phyloP scores from a whole-genome alignment of 257 asterid genomes.

The Agastache rugosa region DNA sequence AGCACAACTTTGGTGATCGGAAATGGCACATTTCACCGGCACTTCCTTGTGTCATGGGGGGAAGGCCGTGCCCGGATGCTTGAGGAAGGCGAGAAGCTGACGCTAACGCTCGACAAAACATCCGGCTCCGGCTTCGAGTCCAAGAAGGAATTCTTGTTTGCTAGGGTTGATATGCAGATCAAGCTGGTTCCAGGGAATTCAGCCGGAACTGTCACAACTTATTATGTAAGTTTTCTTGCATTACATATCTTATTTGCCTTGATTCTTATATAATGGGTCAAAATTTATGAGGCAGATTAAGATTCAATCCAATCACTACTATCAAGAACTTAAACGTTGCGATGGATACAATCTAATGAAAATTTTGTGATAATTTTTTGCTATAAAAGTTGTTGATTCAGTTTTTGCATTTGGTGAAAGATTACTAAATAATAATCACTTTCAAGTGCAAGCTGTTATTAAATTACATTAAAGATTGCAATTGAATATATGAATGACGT shows the following conservation, averaged over 20 bases:
- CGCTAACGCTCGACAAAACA: conserved; percentile 55
- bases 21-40: conserved; percentile 64
- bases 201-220: conserved; percentile 83
- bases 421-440: background rate
- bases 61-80: conserved; percentile 48
- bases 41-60: conserved; percentile 67
- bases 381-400: too few species aligned
- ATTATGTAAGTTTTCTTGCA: conserved; percentile 50
- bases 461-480: too few species aligned
- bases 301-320: too few species aligned
- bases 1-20: conserved; percentile 34
- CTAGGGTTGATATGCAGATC: conserved; percentile 65
- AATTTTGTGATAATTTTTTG: too few species aligned
- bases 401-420: background rate
- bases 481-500: background rate
- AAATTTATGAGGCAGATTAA: too few species aligned
- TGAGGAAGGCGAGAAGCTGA: conserved; percentile 63
- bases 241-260: background rate
- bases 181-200: conserved; percentile 74
- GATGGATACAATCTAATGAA: too few species aligned
- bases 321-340: too few species aligned
- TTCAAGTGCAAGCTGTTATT: background rate
- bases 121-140: conserved; percentile 78
- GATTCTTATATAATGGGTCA: too few species aligned
- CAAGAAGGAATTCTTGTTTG: conserved; percentile 59